Evolutionary conservation across 805 yeast genomes (phyloP).

Genomic region (Saturnispora besseyi): DNA sequence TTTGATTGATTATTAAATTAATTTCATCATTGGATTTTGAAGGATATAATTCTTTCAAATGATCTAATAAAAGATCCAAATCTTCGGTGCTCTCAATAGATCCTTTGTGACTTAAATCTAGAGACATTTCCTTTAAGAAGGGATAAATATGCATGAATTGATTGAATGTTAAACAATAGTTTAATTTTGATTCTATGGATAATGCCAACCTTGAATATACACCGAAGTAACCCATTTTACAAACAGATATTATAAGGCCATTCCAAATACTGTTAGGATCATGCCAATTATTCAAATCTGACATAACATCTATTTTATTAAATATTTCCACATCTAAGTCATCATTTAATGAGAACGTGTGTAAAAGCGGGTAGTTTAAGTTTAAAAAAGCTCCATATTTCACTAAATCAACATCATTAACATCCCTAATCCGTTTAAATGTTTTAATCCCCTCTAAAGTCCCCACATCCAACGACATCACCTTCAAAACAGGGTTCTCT

Average conservation of each 20-base stretch:
- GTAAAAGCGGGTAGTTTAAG: constrained; percentile 4
- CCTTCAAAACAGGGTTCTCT: too few species aligned
- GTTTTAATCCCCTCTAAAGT: not conserved
- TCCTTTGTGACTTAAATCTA: not conserved
- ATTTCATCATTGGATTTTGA: not conserved
- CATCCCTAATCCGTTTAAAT: not conserved
- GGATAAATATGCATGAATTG: constrained; percentile 12
- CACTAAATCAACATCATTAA: not conserved
- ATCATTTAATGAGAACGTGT: not conserved
- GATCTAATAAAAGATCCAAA: not conserved
- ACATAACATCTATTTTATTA: constrained; percentile 8
- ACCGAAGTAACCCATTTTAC: constrained; percentile 9
- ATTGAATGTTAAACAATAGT: constrained; percentile 7
- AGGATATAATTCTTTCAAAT: not conserved
- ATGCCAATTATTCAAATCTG: not conserved
- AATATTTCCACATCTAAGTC: constrained; percentile 2
- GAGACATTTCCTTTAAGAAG: constrained; percentile 5
- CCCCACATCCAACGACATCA: not conserved
- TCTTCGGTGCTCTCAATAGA: not conserved
- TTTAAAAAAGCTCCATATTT: not conserved
- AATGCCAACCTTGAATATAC: constrained; percentile 10
- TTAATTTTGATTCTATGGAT: constrained; percentile 5
- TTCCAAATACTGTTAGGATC: constrained; percentile 10
- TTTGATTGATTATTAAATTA: not conserved
- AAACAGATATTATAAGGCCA: constrained; percentile 5